Base-by-base conservation (phyloP, 176 grass and related monocot genomes). In the Paspalum vaginatum region DNA sequence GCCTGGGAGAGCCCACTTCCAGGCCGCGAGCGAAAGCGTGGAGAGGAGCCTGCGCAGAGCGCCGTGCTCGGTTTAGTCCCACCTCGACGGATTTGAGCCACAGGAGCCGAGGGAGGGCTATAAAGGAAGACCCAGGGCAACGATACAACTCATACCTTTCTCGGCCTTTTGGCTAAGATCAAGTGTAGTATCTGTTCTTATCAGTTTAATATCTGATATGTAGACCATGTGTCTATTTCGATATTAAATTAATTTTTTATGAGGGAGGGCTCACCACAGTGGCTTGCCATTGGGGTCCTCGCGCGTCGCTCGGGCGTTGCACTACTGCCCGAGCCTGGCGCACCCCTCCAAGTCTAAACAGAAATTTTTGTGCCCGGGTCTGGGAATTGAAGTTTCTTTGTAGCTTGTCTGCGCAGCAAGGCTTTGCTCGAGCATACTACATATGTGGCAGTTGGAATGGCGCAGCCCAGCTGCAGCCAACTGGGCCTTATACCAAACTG, bases 141-240 rank as follows among this genome's bases (percentile, higher is more conserved):
- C 10, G 9, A 17, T 0, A 1, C 3, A 50, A 45, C 20, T 68
- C 65, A 77, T 89, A 87, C 44, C 87, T 87, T 93, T 93, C 85
- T 93, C 85, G 73, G 84, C 26, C 77, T 90, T 90, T 93, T 79
- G 81, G 68, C 81, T 93, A 90, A 77, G 68, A 90, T 85, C 85
- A 88, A 93, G 79, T 86, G 75, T 90, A 87, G 81, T 86, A 92
- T 92, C 21, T 84, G 75, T 92, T 92, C 13, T 62, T 62, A 32
- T 62, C 6, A 37, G 26, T 62, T 62, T 62, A 62, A 62, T 62
- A 62, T 62, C 6, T 62, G 13, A 63, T 38, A 38, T 9, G 27
- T 63, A 26, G 14, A 6, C 37, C 7, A 63, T 0, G 26, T 63
- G 2, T 7, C 14, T 6, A 38, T 0, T 38, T 38, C 38, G 13